Evolutionary conservation across 75 land plant species (phyloP), one percentile per base, ranked within the genome.

Genomic region (Pinus albicaulis): DNA sequence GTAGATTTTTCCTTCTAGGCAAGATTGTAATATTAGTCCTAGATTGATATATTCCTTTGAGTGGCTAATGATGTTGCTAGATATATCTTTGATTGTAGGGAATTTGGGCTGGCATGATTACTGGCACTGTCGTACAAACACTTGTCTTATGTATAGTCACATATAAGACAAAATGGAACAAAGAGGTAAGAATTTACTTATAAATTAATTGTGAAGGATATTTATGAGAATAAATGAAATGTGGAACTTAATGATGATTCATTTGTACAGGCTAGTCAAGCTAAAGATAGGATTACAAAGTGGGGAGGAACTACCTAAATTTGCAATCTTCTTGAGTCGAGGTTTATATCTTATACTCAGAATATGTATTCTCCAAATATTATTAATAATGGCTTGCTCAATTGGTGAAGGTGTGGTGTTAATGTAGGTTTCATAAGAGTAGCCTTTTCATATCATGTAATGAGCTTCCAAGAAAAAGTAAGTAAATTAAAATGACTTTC

Each of bases 71-170:
- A 48, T 10, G 53, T 48, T 48, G 12, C 53, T 48, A 0, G 23
- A 41, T 38, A n/a, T 23, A 74, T 13, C 17, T 78, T 52, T 53
- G 60, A 4, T 17, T 73, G 28, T 72, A 81, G 81, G 92, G 90
- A 23, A 84, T 90, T 14, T 85, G 89, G 87, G 28, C 19, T 31
- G 92, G 90, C 11, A 78, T 87, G 83, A 58, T 87, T 28, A 55
- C 41, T 56, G 92, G 92, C 6, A 25, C 74, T 26, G 2, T 80
- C 5, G 19, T 87, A 19, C 89, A 90, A 36, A 82, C 85, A 57
- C 7, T 82, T 4, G 69, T 84, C 36, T 58, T 90, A 66, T 7
- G 70, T 2, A 26, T 69, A 4, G 71, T 82, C 4, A 76, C 80
- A 26, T 69, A 63, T 57, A 71, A 74, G 55, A 75, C 90, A 13